Conservation (phyloP, 2,329 filamentous ascomycete genomes). For the Xylaria sp. region DNA sequence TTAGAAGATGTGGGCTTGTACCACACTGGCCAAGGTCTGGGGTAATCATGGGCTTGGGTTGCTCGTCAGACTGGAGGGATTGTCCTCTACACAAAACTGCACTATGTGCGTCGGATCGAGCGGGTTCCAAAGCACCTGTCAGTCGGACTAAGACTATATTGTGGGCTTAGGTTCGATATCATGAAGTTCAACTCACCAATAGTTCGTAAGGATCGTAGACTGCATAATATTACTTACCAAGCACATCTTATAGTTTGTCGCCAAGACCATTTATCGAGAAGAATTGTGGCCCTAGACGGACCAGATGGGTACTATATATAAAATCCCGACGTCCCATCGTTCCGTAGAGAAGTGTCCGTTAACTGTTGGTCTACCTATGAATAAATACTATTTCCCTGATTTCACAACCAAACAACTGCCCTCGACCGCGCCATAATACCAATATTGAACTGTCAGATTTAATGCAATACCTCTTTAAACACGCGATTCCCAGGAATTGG, state of each 20-base stretch:
- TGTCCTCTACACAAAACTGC: not conserved
- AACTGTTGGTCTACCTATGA: constrained; percentile 1
- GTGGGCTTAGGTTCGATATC: not conserved
- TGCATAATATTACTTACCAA: constrained; percentile 1
- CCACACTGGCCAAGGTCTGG: not conserved
- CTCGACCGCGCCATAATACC: not conserved
- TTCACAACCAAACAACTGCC: not conserved
- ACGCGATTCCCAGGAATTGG: constrained; percentile 11
- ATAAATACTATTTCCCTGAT: not conserved
- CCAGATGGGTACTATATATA: constrained; percentile 12
- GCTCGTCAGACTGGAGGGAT: not conserved
- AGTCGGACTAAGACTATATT: not conserved
- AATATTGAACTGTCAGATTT: constrained; percentile 5
- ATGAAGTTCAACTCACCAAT: constrained; percentile 15
- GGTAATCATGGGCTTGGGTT: not conserved
- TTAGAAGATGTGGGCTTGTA: not conserved
- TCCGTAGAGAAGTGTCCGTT: not conserved
- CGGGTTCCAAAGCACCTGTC: not conserved
- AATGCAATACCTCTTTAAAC: constrained; percentile 6
- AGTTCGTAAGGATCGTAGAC: not conserved
- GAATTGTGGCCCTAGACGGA: constrained; percentile 13
- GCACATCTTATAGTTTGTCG: constrained; percentile 2
- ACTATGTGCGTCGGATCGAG: not conserved
- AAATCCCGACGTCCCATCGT: constrained; percentile 9
- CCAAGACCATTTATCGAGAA: constrained; percentile 14